These are phyloP conservation scores for Xylariomycetidae sp. DNA, from an alignment of 2,329 filamentous ascomycete genomes.

Conservation along the genomic window DNA sequence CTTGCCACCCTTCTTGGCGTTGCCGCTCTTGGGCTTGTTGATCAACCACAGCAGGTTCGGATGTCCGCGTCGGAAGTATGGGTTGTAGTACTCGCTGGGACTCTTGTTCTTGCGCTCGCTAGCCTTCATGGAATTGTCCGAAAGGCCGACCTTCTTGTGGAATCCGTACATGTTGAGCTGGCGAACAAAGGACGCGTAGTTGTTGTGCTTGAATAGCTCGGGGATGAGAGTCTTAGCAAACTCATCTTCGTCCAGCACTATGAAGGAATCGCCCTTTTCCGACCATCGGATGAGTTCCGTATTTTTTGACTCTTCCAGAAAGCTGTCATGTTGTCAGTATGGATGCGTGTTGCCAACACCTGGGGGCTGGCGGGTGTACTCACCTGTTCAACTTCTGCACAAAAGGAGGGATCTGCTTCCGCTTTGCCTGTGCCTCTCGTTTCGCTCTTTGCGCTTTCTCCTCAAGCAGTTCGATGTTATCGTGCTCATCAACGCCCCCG, in stretches of 20 bases:
- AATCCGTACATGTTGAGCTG: conserved; percentile 98
- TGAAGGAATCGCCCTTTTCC: conserved; percentile 91
- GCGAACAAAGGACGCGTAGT: conserved; percentile 93
- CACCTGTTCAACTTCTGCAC: conserved; percentile 97
- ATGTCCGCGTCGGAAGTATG: conserved; percentile 88
- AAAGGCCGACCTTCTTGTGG: conserved; percentile 89
- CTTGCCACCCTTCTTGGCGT: conserved; percentile 48
- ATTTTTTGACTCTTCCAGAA: conserved; percentile 87
- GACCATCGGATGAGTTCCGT: conserved; percentile 96
- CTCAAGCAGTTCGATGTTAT: conserved; percentile 74
- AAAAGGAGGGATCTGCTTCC: conserved; percentile 95
- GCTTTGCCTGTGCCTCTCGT: conserved; percentile 79
- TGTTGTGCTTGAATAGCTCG: conserved; percentile 98
- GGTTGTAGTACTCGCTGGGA: conserved; percentile 96
- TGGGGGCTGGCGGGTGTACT: conserved; percentile 20
- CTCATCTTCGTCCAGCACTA: conserved; percentile 94
- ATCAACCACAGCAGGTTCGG: conserved; percentile 94
- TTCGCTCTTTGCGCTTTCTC: conserved; percentile 75
- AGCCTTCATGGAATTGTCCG: conserved; percentile 95
- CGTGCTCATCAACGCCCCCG: conserved; percentile 45
- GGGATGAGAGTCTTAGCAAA: conserved; percentile 96
- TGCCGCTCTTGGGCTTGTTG: conserved; percentile 81
- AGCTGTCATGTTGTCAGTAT: conserved; percentile 48
- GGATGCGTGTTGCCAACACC: not conserved
- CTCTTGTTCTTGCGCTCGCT: conserved; percentile 97